phyloP scores from a whole-genome alignment of 768 basidiomycete species.

The Tulasnella sp. region DNA sequence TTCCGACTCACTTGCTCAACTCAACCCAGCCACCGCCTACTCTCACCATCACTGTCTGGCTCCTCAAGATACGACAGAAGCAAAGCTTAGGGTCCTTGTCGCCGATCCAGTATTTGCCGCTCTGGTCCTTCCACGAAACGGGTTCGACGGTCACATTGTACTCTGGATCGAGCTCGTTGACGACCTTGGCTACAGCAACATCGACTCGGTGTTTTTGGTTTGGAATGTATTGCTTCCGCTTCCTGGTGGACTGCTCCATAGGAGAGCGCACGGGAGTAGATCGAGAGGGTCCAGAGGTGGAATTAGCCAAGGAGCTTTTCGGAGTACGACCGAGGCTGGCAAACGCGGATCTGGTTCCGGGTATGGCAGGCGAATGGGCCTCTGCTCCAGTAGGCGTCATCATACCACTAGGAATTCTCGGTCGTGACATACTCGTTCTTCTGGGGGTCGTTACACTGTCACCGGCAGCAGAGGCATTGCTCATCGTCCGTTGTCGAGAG shows the following conservation, averaged over 20 bases:
- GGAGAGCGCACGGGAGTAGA: neutral
- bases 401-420: neutral
- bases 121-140: conserved; percentile 85
- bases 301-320: neutral
- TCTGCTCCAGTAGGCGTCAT: neutral
- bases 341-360: neutral
- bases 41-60: conserved; percentile 91
- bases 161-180: conserved; percentile 78
- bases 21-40: conserved; percentile 94
- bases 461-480: conserved; percentile 38
- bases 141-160: conserved; percentile 70
- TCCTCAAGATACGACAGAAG: conserved; percentile 84
- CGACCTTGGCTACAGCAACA: conserved; percentile 83
- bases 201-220: conserved; percentile 89
- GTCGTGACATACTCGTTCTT: neutral
- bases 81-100: conserved; percentile 83
- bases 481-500: conserved; percentile 75
- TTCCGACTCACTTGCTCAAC: conserved; percentile 62
- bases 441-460: conserved; percentile 31
- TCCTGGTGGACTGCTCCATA: conserved; percentile 24
- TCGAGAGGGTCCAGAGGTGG: neutral
- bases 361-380: neutral
- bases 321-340: conserved; percentile 2
- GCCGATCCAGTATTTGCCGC: conserved; percentile 95
- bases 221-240: conserved; percentile 67